Base-by-base conservation (phyloP, 805 yeast genomes). In the Nakazawaea anatomiae region DNA sequence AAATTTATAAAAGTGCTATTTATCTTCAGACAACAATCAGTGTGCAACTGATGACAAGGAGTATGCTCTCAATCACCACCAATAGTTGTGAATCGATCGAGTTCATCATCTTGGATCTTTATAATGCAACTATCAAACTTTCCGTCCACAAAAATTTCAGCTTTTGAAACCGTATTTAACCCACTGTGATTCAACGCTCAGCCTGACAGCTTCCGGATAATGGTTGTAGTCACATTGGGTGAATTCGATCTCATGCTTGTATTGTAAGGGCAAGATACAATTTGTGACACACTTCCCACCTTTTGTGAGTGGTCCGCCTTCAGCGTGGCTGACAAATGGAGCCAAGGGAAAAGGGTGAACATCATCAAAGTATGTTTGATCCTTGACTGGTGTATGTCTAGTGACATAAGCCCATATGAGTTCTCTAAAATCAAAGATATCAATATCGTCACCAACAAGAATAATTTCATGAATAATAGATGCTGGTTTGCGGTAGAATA, bases 391-490 rank as follows among this genome's bases (percentile, higher is more conserved):
- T 1, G 64, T 57, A 52, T 61, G 65, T 51, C 65, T 53, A 25
- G 66, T 63, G 10, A 48, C 50, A 47, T 60, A 62, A 18, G 66
- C 65, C 66, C 66, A 63, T 42, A 60, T 47, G 25, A 63, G 49
- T 46, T 60, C 52, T 51, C 52, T 55, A 47, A 62, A 62, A 47
- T 62, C 50, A 45, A 58, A 62, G 27, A 63, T 62, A 36, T 63
- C 66, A 38, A 63, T 52, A 44, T 63, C 66, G 28, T 62, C 65
- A 39, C 60, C 62, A 18, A 62, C 62, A 25, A 63, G 46, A 28
- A 63, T 43, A 27, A 63, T 57, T 46, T 62, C 64, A 46, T 60
- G 65, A 39, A 58, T 52, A 6, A 57, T 55, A n/a, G 41, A 53
- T 2, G 55, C 59, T 31, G 54, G 51, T 46, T 62, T 60, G 6